phyloP scores from a whole-genome alignment of 164 flowering plant genomes.

The Protea cynaroides region DNA sequence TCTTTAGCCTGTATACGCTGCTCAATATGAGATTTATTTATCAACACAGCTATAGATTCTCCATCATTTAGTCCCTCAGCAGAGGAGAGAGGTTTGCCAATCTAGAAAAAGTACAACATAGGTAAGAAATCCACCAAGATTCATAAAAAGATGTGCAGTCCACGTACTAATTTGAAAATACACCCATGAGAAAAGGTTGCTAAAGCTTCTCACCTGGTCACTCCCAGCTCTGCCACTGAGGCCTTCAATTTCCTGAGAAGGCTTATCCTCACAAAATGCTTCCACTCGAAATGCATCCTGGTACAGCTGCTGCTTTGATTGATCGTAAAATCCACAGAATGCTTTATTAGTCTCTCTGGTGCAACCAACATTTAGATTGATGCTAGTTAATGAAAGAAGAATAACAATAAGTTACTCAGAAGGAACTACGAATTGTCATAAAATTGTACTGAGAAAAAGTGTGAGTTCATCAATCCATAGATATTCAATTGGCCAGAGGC shows the following conservation, averaged over 20 bases:
- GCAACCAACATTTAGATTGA: conserved; percentile 1
- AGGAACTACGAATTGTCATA: not conserved
- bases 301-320: conserved; percentile 26
- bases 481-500: too few species aligned
- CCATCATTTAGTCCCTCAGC: conserved; percentile 15
- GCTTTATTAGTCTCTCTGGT: conserved; percentile 87
- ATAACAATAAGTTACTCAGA: not conserved
- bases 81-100: conserved; percentile 19
- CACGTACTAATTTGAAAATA: not conserved
- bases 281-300: conserved; percentile 23
- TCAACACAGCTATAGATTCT: conserved; percentile 7
- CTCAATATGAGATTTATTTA: conserved; percentile 8
- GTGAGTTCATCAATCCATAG: not conserved
- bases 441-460: not conserved
- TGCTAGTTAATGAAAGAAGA: not conserved
- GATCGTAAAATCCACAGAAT: conserved; percentile 77
- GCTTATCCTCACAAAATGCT: conserved; percentile 8
- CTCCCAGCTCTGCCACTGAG: not conserved
- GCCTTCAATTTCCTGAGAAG: conserved; percentile 14
- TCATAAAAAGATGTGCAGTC: not conserved
- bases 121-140: not conserved
- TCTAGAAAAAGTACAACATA: conserved; percentile 7
- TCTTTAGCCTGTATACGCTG: conserved; percentile 10
- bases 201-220: conserved; percentile 16
- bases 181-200: not conserved